Percentiles rank a stretch among this genome's conserved stretches.
Evolutionary conservation across 176 grass and related monocot species (phyloP).

Genomic region (Oryza meyeriana): DNA sequence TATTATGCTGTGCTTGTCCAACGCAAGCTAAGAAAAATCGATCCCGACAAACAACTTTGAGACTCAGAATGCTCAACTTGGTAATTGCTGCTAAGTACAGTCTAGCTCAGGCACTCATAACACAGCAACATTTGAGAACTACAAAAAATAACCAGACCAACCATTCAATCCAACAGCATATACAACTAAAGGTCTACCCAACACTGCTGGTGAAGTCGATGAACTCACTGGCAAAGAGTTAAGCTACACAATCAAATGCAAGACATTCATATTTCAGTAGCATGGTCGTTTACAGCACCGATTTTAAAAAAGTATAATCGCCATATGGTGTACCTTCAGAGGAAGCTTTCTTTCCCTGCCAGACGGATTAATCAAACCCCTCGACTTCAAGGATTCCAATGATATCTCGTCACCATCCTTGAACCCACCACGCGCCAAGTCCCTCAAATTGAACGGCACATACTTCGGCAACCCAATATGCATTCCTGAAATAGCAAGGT

Average conservation of each 20-base stretch:
- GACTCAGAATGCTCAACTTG: not conserved
- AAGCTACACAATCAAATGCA: not conserved
- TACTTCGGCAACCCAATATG: slow-evolving; percentile 83
- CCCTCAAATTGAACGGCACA: slow-evolving; percentile 86
- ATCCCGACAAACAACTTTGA: not conserved
- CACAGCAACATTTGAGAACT: not conserved
- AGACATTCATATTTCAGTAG: not conserved
- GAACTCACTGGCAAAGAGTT: not conserved
- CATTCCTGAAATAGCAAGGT: slow-evolving; percentile 67
- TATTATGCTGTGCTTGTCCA: not conserved
- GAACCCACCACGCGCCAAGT: slow-evolving; percentile 69
- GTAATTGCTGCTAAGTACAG: not conserved
- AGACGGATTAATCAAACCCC: slow-evolving; percentile 85
- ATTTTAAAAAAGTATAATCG: not conserved
- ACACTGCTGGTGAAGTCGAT: not conserved
- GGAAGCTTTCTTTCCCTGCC: slow-evolving; percentile 87
- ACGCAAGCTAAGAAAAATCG: slow-evolving; percentile 5
- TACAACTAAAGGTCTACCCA: not conserved
- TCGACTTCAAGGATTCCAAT: slow-evolving; percentile 71
- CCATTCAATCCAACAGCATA: not conserved
- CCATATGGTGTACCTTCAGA: slow-evolving; percentile 64
- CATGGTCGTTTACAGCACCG: not conserved
- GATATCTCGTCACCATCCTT: slow-evolving; percentile 91
- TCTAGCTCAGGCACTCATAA: not conserved
- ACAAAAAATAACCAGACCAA: not conserved